phyloP scores from a whole-genome alignment of 2,329 filamentous ascomycete genomes.

The Mycosphaerella sp. region DNA sequence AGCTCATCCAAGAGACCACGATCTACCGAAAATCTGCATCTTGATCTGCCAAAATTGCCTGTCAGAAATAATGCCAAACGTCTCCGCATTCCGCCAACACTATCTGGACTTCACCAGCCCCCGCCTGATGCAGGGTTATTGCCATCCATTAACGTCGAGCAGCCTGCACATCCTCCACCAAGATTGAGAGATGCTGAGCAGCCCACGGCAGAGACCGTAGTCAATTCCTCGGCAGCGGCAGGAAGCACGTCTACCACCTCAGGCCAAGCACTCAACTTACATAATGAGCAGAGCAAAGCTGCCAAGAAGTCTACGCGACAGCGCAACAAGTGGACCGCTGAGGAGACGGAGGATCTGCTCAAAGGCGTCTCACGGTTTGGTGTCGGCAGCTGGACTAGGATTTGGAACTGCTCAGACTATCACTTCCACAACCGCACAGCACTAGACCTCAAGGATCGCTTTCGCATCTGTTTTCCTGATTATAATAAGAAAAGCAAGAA shows the following conservation, averaged over 20 bases:
- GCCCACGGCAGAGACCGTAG: background rate
- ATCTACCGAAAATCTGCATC: slow-evolving; percentile 15
- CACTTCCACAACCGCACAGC: slow-evolving; percentile 54
- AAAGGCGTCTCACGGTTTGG: slow-evolving; percentile 55
- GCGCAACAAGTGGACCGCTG: slow-evolving; percentile 54
- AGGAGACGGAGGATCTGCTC: slow-evolving; percentile 54
- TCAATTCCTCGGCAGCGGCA: background rate
- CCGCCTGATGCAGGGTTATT: slow-evolving; percentile 56
- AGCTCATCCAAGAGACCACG: slow-evolving; percentile 28
- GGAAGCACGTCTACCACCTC: background rate
- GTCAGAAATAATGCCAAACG: slow-evolving; percentile 28
- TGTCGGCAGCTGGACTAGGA: slow-evolving; percentile 59
- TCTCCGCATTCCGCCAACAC: slow-evolving; percentile 41
- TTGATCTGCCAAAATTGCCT: slow-evolving; percentile 36
- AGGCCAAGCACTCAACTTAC: slow-evolving; percentile 24
- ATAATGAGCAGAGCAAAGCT: slow-evolving; percentile 19
- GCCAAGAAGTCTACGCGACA: slow-evolving; percentile 16
- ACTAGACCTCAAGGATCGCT: slow-evolving; percentile 57
- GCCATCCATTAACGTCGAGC: slow-evolving; percentile 48
- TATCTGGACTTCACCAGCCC: slow-evolving; percentile 58
- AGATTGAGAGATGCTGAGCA: slow-evolving; percentile 1
- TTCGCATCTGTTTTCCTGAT: slow-evolving; percentile 29
- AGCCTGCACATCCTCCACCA: slow-evolving; percentile 17
- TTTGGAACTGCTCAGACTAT: slow-evolving; percentile 51
- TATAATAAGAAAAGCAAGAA: slow-evolving; percentile 17